phyloP scores from a whole-genome alignment of 306 rosid genomes.

The Senna siamea region DNA sequence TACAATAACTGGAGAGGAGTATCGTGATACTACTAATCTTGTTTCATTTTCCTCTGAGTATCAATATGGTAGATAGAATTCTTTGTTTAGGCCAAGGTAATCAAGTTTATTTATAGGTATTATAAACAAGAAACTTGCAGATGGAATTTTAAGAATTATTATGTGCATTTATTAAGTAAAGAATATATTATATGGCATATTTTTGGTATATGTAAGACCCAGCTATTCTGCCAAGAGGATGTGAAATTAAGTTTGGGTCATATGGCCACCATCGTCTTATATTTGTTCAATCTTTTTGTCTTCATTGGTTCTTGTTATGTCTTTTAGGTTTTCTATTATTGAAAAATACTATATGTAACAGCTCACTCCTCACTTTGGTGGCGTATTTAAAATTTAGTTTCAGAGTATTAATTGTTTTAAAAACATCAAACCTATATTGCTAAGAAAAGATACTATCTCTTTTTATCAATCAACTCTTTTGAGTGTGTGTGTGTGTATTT shows the following conservation, averaged over 20 bases:
- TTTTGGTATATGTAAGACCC: background rate
- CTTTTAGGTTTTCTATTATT: background rate
- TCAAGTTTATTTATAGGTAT: background rate
- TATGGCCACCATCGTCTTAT: background rate
- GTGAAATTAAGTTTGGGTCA: background rate
- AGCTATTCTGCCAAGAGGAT: background rate
- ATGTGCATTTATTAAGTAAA: no score
- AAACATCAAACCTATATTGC: no score
- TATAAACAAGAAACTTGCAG: background rate
- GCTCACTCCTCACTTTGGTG: no score
- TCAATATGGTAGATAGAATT: background rate
- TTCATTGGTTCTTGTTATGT: background rate
- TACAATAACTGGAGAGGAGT: constrained; percentile 10
- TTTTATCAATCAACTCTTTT: no score
- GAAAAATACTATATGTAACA: no score
- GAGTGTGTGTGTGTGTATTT: no score
- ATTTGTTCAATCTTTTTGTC: background rate
- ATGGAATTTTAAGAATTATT: background rate
- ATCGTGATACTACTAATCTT: background rate
- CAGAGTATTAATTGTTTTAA: no score
- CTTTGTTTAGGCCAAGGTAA: no score
- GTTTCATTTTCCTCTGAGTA: background rate
- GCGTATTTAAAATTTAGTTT: no score
- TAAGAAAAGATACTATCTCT: no score
- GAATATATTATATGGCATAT: background rate